phyloP scores from a whole-genome alignment of 2,329 filamentous ascomycete genomes.

The Colletotrichum abscissum region DNA sequence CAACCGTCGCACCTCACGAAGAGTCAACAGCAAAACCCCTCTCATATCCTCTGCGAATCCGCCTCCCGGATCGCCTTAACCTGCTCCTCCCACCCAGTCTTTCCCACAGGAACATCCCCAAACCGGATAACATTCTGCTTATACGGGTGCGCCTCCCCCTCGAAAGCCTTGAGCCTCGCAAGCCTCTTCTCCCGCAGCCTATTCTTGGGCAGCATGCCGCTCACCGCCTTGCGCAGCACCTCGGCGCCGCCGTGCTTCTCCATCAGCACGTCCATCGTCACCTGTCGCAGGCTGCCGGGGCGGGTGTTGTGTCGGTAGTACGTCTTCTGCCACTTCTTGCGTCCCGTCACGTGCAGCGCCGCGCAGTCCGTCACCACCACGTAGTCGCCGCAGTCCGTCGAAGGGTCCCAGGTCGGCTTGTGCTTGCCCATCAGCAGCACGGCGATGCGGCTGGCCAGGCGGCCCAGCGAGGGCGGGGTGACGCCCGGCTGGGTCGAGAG shows the following conservation, averaged over 20 bases:
- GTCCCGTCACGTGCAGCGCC: slow-evolving; percentile 87
- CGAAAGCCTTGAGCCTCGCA: slow-evolving; percentile 92
- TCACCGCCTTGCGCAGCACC: slow-evolving; percentile 89
- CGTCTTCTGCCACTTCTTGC: slow-evolving; percentile 92
- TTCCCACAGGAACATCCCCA: slow-evolving; percentile 67
- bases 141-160: slow-evolving; percentile 92
- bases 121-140: slow-evolving; percentile 86
- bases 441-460: slow-evolving; percentile 89
- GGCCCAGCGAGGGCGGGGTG: slow-evolving; percentile 84
- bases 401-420: slow-evolving; percentile 97
- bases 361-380: slow-evolving; percentile 93
- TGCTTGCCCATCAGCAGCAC: slow-evolving; percentile 96
- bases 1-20: no score
- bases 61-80: slow-evolving; percentile 61
- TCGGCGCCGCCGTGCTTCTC: slow-evolving; percentile 93
- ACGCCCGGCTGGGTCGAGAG: slow-evolving; percentile 68
- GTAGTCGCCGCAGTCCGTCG: slow-evolving; percentile 98
- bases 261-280: slow-evolving; percentile 96
- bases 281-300: slow-evolving; percentile 85
- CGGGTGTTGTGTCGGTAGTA: slow-evolving; percentile 96
- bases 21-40: not conserved
- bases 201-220: slow-evolving; percentile 99
- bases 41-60: slow-evolving; percentile 63
- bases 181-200: slow-evolving; percentile 87
- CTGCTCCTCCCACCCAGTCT: slow-evolving; percentile 63